These are phyloP conservation scores for Trichoderma oligosporum DNA, from an alignment of 2,329 filamentous ascomycete species.

Conservation along the genomic window DNA sequence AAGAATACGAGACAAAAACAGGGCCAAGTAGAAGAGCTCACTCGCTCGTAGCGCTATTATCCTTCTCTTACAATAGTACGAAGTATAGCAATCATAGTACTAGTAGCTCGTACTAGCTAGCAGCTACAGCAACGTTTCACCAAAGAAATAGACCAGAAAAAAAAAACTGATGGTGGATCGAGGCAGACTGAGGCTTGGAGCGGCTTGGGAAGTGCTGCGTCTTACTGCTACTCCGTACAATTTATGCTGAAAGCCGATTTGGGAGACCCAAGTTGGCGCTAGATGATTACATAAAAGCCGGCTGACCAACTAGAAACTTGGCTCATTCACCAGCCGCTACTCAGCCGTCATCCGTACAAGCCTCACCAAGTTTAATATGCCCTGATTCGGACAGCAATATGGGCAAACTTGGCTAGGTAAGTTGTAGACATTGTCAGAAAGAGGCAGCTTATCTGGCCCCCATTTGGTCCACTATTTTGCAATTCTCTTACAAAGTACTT, in stretches of 20 bases:
- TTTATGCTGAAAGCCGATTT: no score
- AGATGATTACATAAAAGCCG: slow-evolving; percentile 6
- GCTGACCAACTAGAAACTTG: neutral
- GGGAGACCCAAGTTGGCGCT: slow-evolving; percentile 13
- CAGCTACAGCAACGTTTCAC: slow-evolving; percentile 16
- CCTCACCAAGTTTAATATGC: no score
- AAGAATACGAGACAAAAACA: neutral
- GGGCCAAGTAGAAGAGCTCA: slow-evolving; percentile 4
- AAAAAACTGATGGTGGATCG: slow-evolving; percentile 12
- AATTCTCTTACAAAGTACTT: no score
- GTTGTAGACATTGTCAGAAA: no score
- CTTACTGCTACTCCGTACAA: no score
- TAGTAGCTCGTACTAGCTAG: no score
- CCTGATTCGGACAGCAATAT: neutral
- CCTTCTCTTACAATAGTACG: neutral
- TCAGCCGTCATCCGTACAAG: no score
- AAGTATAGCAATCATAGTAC: neutral
- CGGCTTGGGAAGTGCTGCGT: neutral
- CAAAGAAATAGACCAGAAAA: neutral
- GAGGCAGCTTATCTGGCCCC: no score
- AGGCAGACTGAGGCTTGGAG: slow-evolving; percentile 12
- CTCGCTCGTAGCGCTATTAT: slow-evolving; percentile 10
- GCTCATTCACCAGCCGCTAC: no score
- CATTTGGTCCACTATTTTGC: no score
- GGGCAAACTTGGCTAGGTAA: no score